Evolutionary conservation across 2,329 filamentous ascomycete species (phyloP), one percentile per base, ranked within the genome.

Genomic region (Phialocephala subalpina): DNA sequence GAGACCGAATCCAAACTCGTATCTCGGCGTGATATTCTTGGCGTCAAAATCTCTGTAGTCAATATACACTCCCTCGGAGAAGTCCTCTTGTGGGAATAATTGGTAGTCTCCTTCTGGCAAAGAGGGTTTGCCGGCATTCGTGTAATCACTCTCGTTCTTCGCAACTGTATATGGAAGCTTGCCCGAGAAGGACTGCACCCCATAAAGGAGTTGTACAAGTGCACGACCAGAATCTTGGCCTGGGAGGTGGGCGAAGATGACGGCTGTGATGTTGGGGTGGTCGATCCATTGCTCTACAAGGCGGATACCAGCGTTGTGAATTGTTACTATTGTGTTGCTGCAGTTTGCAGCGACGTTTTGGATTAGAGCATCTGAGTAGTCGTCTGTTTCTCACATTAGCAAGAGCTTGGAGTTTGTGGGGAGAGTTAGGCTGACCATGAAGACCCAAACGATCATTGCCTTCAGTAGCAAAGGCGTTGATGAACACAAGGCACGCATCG

Each of bases 81-180:
- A 86, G 68, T 85, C 76, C 12, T 73, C 74, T 64, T 83, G 80
- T 29, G 64, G 68, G 62, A 60, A 70, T 9, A n/a, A 47, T n/a
- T 45, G 57, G 72, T 84, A 82, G 2, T 65, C 47, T 22, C 55
- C 64, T 25, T 62, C 45, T 4, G 57, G 29, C 18, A 65, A 42
- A 53, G 73, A 18, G 2, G 61, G 49, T 29, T 38, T 5, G 2
- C 81, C 69, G 92, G 88, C 12, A 53, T 82, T 86, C 67, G 83
- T 80, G 81, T 87, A 89, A 67, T 86, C 82, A 12, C 77, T 80
- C 7, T 80, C 84, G 35, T 84, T 82, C 69, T 80, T 78, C 22
- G 88, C 88, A 71, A 97, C 90, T 29, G 89, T 96, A 79, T 95
- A 97, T 0, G 94, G 93, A 1, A 97, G 81, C 60, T 90, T 89